Conservation (phyloP, 1,139 yeast species). For the Insectozyma bohioensis region DNA sequence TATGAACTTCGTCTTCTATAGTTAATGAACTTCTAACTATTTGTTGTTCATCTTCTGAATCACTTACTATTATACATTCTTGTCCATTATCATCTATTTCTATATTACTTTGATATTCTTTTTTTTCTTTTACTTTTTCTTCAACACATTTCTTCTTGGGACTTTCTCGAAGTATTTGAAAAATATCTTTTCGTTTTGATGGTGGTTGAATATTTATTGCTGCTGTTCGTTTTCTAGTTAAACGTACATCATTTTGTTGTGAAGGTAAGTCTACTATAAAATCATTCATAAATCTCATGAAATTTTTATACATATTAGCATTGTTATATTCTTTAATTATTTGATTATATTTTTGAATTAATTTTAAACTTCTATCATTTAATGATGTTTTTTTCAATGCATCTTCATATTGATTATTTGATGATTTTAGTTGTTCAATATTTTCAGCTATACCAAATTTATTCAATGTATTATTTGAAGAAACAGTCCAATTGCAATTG, state of each 20-base stretch:
- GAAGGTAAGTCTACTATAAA: constrained; percentile 6
- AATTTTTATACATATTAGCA: constrained; percentile 6
- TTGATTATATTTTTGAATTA: constrained; percentile 14
- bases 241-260: not conserved
- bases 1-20: constrained; percentile 21
- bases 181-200: constrained; percentile 4
- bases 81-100: constrained; percentile 6
- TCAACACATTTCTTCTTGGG: constrained; percentile 7
- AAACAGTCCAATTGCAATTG: constrained; percentile 25
- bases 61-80: constrained; percentile 22
- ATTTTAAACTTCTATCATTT: constrained; percentile 19
- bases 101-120: constrained; percentile 1
- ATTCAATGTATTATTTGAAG: constrained; percentile 7
- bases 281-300: constrained; percentile 8
- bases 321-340: constrained; percentile 1
- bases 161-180: constrained; percentile 9
- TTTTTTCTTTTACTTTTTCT: not conserved
- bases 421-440: constrained; percentile 19
- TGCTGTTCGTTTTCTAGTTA: not conserved
- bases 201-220: not conserved
- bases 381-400: constrained; percentile 22
- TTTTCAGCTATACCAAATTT: constrained; percentile 21
- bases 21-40: constrained; percentile 7
- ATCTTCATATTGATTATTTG: constrained; percentile 21
- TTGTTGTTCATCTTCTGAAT: constrained; percentile 31